Base-by-base conservation (phyloP, 106 monocot species). In the Dendrobium huoshanense region DNA sequence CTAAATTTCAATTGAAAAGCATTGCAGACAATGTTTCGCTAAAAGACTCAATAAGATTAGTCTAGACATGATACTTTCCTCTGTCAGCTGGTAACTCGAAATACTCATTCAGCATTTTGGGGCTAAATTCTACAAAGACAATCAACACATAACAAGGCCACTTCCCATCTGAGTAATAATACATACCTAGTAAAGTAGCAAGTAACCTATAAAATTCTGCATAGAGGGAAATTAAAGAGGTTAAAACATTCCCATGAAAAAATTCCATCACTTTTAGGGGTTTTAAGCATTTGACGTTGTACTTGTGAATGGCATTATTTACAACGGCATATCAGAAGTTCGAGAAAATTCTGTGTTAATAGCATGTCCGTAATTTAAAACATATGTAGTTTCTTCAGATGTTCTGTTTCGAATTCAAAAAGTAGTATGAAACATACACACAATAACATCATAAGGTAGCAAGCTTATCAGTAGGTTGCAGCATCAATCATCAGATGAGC, bases 1-100 rank as follows among this genome's bases (percentile, higher is more conserved):
- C 27, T 37, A n/a, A 47, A 76, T 49, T 44, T 49, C 33, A 9
- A 44, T 49, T 47, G 5, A 49, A 19, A 49, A 11, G n/a, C 76
- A 47, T 27, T 47, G 41, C 74, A 41, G 43, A 75, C 13, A 5
- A 44, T 43, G 41, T 41, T 75, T 44, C 43, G 1, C 74, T 43
- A 43, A 31, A 13, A 15, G 33, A 16, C 27, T 40, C 15, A 20
- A 70, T 29, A 22, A 40, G 37, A 72, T 43, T 75, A 43, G 31
- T 75, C 73, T 41, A 73, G 73, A 41, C 25, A 67, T 67, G 67
- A 25, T 67, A 9, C 45, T 67, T 67, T 29, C 67, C 67, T 29
- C 10, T 67, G 67, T 67, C 29, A 67, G 67, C 67, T n/a, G 67
- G 67, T 67, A 67, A 27, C 15, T 72, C 37, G 15, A 72, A 72